These are phyloP conservation scores for Peterozyma xylosa DNA, from an alignment of 805 yeast species.

Conservation along the genomic window DNA sequence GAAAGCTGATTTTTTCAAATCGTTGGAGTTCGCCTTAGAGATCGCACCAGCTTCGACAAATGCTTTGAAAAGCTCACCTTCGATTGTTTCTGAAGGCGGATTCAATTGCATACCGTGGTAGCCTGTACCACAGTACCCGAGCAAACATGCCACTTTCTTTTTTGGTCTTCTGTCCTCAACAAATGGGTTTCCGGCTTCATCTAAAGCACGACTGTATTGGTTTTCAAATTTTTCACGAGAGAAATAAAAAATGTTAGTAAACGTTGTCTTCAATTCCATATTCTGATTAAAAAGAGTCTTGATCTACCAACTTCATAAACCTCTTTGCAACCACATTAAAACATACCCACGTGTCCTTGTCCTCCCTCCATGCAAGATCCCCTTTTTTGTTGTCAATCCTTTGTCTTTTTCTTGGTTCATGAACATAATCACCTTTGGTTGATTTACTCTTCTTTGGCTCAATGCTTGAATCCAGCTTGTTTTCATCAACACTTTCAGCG, in stretches of 20 bases:
- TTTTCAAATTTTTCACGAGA: slow-evolving; percentile 24
- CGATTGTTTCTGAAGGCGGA: slow-evolving; percentile 84
- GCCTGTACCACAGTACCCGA: slow-evolving; percentile 95
- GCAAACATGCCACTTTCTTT: slow-evolving; percentile 80
- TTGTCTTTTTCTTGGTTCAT: slow-evolving; percentile 5
- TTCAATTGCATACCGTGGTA: slow-evolving; percentile 95
- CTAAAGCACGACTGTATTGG: slow-evolving; percentile 35
- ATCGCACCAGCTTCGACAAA: slow-evolving; percentile 83
- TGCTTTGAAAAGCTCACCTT: slow-evolving; percentile 80
- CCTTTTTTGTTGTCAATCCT: slow-evolving; percentile 5
- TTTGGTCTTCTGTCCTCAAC: slow-evolving; percentile 67
- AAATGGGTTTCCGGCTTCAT: slow-evolving; percentile 56
- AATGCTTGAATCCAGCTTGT: neutral
- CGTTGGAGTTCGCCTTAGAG: slow-evolving; percentile 78
- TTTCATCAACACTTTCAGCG: neutral
- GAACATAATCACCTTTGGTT: neutral
- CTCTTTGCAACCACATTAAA: slow-evolving; percentile 10
- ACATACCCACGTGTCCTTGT: slow-evolving; percentile 54
- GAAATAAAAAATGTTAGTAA: slow-evolving; percentile 11
- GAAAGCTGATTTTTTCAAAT: slow-evolving; percentile 80
- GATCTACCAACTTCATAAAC: neutral
- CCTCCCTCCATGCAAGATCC: slow-evolving; percentile 10
- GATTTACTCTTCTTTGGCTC: neutral
- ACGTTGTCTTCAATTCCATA: neutral
- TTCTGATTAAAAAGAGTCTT: neutral